Base-by-base conservation (phyloP, 306 rosid species). In the Cucurbita moschata region DNA sequence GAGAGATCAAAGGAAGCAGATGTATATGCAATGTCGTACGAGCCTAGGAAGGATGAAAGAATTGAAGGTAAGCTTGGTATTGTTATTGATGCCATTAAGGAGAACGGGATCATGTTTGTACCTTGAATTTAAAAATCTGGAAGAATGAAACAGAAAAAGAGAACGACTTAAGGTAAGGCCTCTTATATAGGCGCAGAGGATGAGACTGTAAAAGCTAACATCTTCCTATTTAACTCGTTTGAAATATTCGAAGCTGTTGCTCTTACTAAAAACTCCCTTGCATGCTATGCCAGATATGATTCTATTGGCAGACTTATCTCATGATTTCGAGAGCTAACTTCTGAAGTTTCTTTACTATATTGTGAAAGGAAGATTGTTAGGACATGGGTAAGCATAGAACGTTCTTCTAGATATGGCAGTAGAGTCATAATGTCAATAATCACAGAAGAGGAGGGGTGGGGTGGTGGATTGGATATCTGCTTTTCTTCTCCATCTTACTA, bases 1-100 rank as follows among this genome's bases (percentile, higher is more conserved):
- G 88, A 93, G 76, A 80, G 92, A 74, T 88, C 96, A 16, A 90
- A 83, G 79, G 97, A 93, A 65, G 97, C 97, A 51, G 97, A 93
- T 85, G 87, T 93, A 10, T 93, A 81, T 78, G 98, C 98, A 58
- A 66, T 93, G 60, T 87, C 97, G 4, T 93, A 82, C 67, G 96
- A 93, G 75, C 96, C 97, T 0, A 87, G 87, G 80, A 93, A 86
- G 84, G 82, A 85, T 64, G 96, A 90, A 82, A 88, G 91, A 66
- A 86, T 92, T 75, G 96, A 90, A 81, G 93, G 96, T 68, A 88
- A 78, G 77, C 84, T 92, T 3, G 96, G 97, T 69, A 88, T 93
- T 53, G 79, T 93, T 8, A 79, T 93, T 72, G 94, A 93, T 74
- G 88, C 97, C 73, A 86, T 93, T 23, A 88, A 86, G 78, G 88